Base-by-base conservation (phyloP, 2,329 filamentous ascomycete species). In the Mycosphaerella sp. region DNA sequence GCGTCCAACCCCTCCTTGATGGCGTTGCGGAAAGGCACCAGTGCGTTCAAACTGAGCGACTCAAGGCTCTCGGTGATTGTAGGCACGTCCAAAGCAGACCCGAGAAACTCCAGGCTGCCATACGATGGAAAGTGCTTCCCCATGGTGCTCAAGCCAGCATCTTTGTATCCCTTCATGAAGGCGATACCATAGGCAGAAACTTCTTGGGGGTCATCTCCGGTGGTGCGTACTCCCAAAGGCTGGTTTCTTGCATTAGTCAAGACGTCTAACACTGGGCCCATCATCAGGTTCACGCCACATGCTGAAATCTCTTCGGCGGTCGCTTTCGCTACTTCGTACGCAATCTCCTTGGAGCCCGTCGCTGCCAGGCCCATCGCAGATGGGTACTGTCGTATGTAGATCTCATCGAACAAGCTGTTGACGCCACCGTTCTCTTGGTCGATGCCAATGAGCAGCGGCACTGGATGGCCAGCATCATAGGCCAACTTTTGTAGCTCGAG, bases 371-470 rank as follows among this genome's bases (percentile, higher is more conserved):
- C 91, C 91, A 98, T 97, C 56, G 91, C 87, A 64, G 90, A 95
- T 7, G 93, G 93, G 61, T 95, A 98, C 67, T 97, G 93, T 59
- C 89, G 89, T 60, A 97, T 91, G 67, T 90, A 93, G 64, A 93
- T 88, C 62, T 95, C 89, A 68, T 97, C 91, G 64, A 94, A 96
- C 2, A 97, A 79, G 71, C 89, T 95, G 73, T 96, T 97, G 68
- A 96, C 91, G 2, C 91, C 90, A 58, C 93, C 93, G 81, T 98
- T 97, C 69, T 98, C 93, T 68, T 98, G 93, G 66, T 97, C 93
- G 34, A 97, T 75, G 35, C 87, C 90, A 62, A 98, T 96, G 49
- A 94, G 76, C 14, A 98, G 74, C 2, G 93, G 93, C 2, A 91
- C 85, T 2, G 87, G 85, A 69, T 97, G 91, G 16, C 91, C 91